A percentile compares a stretch with the other conserved stretches of the same genome.
These are phyloP conservation scores for Termitomyces sp. DNA, from an alignment of 768 basidiomycete species.

Conservation along the genomic window DNA sequence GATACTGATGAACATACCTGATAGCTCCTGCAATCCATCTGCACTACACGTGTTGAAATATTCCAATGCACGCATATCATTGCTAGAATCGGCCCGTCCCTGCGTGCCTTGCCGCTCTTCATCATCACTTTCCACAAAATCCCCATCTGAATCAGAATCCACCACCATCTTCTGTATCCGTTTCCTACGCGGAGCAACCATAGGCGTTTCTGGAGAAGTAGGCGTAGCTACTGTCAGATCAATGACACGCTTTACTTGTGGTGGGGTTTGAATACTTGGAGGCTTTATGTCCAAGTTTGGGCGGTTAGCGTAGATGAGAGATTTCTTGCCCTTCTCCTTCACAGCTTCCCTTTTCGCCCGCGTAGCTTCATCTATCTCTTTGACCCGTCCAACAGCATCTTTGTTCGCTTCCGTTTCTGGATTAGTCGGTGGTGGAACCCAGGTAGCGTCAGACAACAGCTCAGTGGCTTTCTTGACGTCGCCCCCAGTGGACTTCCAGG, in stretches of 20 bases:
- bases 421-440: conserved; percentile 38
- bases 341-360: conserved; percentile 62
- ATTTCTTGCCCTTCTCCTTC: conserved; percentile 76
- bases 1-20: conserved; percentile 44
- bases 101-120: conserved; percentile 31
- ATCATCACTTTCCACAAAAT: conserved; percentile 46
- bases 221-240: conserved; percentile 31
- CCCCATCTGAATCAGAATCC: conserved; percentile 63
- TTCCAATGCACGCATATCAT: conserved; percentile 52
- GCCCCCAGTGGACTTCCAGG: conserved; percentile 61
- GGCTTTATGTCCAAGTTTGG: conserved; percentile 44
- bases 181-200: conserved; percentile 46
- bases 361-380: conserved; percentile 70
- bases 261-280: conserved; percentile 33
- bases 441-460: conserved; percentile 54
- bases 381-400: conserved; percentile 57
- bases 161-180: conserved; percentile 59
- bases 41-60: conserved; percentile 65
- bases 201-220: conserved; percentile 28
- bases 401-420: conserved; percentile 18
- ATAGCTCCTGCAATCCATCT: conserved; percentile 71
- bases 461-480: conserved; percentile 59
- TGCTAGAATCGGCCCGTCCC: conserved; percentile 28
- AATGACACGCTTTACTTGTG: conserved; percentile 34
- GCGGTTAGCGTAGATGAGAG: conserved; percentile 78